phyloP scores from a whole-genome alignment of 2,329 filamentous ascomycete genomes.

The Leptographium galeiforme region DNA sequence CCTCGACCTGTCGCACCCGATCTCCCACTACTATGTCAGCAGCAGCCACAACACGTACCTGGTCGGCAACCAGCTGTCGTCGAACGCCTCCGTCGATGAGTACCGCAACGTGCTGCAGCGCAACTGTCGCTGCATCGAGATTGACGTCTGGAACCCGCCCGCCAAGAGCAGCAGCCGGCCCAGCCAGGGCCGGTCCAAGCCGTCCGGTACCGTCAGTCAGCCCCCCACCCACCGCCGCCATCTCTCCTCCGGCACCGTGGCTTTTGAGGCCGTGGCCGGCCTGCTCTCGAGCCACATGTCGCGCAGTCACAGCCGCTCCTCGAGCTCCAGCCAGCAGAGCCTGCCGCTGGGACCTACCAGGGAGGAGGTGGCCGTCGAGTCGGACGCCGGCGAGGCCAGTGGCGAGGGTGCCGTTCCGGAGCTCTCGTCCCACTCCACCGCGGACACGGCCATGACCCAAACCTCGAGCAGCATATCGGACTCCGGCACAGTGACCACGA shows the following conservation, averaged over 20 bases:
- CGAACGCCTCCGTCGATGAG: slow-evolving; percentile 60
- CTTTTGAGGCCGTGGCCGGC: slow-evolving; percentile 16
- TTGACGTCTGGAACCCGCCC: slow-evolving; percentile 80
- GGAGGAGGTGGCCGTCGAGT: background rate
- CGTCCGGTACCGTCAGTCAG: slow-evolving; percentile 21
- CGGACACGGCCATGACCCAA: background rate
- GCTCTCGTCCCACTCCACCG: slow-evolving; percentile 6
- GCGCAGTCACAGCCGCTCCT: slow-evolving; percentile 23
- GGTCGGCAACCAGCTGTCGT: slow-evolving; percentile 71
- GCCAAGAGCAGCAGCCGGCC: slow-evolving; percentile 25
- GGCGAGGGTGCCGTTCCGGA: background rate
- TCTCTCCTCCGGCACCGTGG: slow-evolving; percentile 24
- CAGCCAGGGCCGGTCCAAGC: slow-evolving; percentile 19
- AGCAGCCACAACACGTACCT: slow-evolving; percentile 94
- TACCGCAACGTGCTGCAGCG: slow-evolving; percentile 63
- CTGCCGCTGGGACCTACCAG: background rate
- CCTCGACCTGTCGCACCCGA: slow-evolving; percentile 50
- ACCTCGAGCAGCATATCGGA: too few species aligned
- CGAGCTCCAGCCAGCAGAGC: slow-evolving; percentile 21
- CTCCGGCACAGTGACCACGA: background rate
- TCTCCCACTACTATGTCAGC: slow-evolving; percentile 87
- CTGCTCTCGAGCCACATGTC: slow-evolving; percentile 1
- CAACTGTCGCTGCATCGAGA: slow-evolving; percentile 83
- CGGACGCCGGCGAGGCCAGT: background rate
- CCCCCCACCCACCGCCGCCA: slow-evolving; percentile 16